Evolutionary conservation across 345 rosid genomes (phyloP), one percentile per base, ranked within the genome.

Genomic region (Heritiera fomes): DNA sequence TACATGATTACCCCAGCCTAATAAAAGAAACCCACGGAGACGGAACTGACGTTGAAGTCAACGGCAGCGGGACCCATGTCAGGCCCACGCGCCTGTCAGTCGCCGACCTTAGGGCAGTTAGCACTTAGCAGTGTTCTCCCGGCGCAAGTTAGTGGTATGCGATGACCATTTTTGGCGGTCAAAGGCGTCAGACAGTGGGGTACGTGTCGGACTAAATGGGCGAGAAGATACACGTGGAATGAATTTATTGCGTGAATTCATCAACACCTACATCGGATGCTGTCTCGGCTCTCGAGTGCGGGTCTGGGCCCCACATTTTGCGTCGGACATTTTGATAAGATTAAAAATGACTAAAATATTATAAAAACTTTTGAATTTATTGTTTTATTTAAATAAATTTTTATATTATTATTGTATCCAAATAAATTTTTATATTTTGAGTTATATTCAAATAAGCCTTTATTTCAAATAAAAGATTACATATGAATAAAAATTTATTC

Each of bases 81-180:
- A 80, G 85, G 0, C 82, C 83, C 77, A 77, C 6, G 9, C 10
- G 2, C 50, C 34, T 50, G 79, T 78, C 81, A 73, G 30, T 61
- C 45, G 63, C 72, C 50, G 52, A 52, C 52, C 71, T 70, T 23
- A 23, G 0, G 28, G 28, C 28, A 23, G 28, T 23, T 23, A 23
- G 28, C 28, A 23, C 28, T 23, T 6, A 38, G 61, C 43, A 4
- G 70, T 78, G 80, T 66, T 52, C 73, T 77, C 69, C 8, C 40
- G 32, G 83, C 75, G 73, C 78, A 84, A 52, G 79, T n/a, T 81
- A 82, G 7, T 64, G 66, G 78, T 77, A 76, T 5, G 85, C 73
- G 23, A 4, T 1, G 1, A 34, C 38, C 1, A 0, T 18, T 11
- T 14, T 53, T 1, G 1, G 74, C 69, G 66, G 80, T 77, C 78